phyloP scores from a whole-genome alignment of 495 filamentous ascomycete genomes.

The Aspergillus incahuasiensis region DNA sequence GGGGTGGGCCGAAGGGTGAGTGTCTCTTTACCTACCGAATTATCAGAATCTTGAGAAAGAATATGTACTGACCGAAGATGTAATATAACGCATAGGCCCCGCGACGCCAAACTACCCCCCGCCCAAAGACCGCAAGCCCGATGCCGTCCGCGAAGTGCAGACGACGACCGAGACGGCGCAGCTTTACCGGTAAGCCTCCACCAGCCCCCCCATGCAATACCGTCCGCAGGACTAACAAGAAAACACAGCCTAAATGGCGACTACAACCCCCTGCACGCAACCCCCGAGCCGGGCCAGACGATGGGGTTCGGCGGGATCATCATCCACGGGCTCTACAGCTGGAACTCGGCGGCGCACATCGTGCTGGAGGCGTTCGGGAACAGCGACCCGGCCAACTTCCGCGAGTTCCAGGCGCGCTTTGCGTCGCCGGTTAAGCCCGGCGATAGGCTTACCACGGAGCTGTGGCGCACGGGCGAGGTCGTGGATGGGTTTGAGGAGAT shows the following conservation, averaged over 20 bases:
- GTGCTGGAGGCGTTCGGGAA: slow-evolving; percentile 67
- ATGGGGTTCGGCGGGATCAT: slow-evolving; percentile 90
- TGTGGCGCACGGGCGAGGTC: slow-evolving; percentile 51
- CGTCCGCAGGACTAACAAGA: not conserved
- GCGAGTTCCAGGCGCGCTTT: slow-evolving; percentile 84
- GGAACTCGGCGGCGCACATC: slow-evolving; percentile 76
- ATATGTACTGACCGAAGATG: not conserved
- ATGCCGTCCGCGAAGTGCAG: slow-evolving; percentile 64
- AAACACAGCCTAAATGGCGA: slow-evolving; percentile 68
- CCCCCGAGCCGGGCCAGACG: slow-evolving; percentile 74
- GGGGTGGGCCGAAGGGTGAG: slow-evolving; percentile 84
- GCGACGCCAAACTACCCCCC: slow-evolving; percentile 69
- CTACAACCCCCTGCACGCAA: slow-evolving; percentile 87
- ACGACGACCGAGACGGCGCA: slow-evolving; percentile 66
- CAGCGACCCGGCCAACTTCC: slow-evolving; percentile 72
- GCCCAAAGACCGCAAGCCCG: slow-evolving; percentile 66
- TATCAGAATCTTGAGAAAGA: not conserved
- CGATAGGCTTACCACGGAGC: slow-evolving; percentile 46
- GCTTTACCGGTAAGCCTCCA: slow-evolving; percentile 53
- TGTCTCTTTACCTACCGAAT: not conserved
- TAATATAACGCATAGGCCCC: slow-evolving; percentile 43
- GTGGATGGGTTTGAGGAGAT: slow-evolving; percentile 73
- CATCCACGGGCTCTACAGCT: slow-evolving; percentile 82
- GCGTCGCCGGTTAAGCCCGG: slow-evolving; percentile 77
- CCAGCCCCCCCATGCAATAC: too few relatives aligned